Conservation (phyloP, 176 grass and related monocot species). For the Canna indica region DNA sequence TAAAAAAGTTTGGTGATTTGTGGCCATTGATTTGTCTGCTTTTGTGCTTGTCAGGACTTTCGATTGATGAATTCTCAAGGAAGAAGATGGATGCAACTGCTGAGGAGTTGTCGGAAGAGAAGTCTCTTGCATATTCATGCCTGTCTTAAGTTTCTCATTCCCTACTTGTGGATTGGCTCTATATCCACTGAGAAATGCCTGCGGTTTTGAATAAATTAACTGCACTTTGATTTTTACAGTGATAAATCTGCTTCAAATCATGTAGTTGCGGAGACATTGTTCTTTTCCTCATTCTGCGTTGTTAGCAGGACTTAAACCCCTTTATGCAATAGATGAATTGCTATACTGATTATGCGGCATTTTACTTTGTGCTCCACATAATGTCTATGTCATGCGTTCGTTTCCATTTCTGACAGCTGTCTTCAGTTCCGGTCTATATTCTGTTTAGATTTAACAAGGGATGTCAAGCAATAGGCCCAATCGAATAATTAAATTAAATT, state of each 20-base stretch:
- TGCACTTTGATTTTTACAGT: not conserved
- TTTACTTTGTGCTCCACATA: too few species aligned
- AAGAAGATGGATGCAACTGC: constrained; percentile 87
- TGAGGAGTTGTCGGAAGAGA: constrained; percentile 77
- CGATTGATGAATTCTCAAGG: constrained; percentile 81
- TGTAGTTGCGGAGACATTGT: too few species aligned
- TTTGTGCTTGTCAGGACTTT: constrained; percentile 37
- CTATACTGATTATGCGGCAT: too few species aligned
- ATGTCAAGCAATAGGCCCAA: too few species aligned
- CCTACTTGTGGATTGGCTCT: not conserved
- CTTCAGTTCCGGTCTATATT: too few species aligned
- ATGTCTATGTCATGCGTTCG: too few species aligned
- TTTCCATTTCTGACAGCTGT: too few species aligned
- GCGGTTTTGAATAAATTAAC: constrained; percentile 8
- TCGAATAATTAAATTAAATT: too few species aligned
- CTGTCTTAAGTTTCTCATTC: constrained; percentile 34
- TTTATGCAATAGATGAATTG: too few species aligned
- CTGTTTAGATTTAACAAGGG: too few species aligned
- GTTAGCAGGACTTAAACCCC: too few species aligned
- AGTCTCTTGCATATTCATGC: constrained; percentile 85
- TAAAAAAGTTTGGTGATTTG: not conserved
- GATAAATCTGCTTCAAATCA: not conserved
- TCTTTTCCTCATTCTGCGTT: too few species aligned
- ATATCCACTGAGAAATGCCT: not conserved
- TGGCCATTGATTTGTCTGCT: not conserved